A percentile compares a stretch with the other conserved stretches of the same genome.
These are phyloP conservation scores for Blastomyces emzantsi DNA, from an alignment of 2,329 filamentous ascomycete genomes.

Conservation along the genomic window DNA sequence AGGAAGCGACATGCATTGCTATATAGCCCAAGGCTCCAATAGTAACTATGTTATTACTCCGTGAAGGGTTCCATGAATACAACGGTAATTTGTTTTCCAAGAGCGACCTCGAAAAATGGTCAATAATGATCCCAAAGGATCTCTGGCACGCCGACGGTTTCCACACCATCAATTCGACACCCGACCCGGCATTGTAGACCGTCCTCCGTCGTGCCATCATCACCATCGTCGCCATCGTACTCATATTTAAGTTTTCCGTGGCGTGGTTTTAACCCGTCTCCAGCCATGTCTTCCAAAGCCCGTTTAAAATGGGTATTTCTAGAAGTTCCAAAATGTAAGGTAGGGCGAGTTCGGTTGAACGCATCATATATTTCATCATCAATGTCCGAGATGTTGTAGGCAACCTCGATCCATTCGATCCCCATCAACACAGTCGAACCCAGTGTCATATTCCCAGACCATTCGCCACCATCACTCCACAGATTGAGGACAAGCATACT, in stretches of 20 bases:
- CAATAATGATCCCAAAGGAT: conserved; percentile 11
- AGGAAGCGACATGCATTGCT: too few species aligned
- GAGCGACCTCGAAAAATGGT: not conserved
- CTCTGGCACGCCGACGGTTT: conserved; percentile 14
- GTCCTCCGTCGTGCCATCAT: conserved; percentile 16
- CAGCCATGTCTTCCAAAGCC: not conserved
- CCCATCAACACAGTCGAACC: conserved; percentile 32
- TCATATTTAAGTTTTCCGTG: not conserved
- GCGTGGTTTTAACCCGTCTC: not conserved
- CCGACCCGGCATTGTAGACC: conserved; percentile 11
- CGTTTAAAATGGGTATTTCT: not conserved
- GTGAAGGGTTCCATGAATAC: not conserved
- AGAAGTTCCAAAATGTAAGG: not conserved
- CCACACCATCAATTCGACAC: conserved; percentile 17
- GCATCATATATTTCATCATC: not conserved
- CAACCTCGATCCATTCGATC: conserved; percentile 36
- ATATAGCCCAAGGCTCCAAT: not conserved
- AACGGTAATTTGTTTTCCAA: not conserved
- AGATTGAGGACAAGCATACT: conserved; percentile 35
- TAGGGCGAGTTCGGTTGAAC: not conserved
- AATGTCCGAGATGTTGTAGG: conserved; percentile 26
- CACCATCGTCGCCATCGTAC: conserved; percentile 24
- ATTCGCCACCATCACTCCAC: conserved; percentile 36
- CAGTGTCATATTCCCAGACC: conserved; percentile 35
- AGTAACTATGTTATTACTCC: not conserved